Base-by-base conservation (phyloP, 148 eudicot species). In the Persicaria maculosa region DNA sequence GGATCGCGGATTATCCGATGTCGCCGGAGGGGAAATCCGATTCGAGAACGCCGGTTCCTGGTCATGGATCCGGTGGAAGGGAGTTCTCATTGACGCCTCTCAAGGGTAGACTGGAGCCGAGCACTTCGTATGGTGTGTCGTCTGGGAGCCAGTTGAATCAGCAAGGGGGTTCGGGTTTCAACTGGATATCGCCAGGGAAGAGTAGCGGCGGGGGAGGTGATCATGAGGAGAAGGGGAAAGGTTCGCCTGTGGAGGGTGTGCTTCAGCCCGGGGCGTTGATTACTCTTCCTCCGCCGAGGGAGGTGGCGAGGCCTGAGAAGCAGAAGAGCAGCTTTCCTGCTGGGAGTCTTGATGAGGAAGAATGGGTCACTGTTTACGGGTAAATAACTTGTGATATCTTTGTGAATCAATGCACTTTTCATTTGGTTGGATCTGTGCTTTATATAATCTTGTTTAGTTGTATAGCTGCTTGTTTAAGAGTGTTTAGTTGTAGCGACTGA, bases 301-400 rank as follows among this genome's bases (percentile, higher is more conserved):
- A 95, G 75, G 94, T 95, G 70, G 97, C 90, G 2, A 86, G 97
- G 74, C 99, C 99, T 9, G 99, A 95, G 77, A 81, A 85, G 78
- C 86, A 85, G 78, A 86, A 78, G 83, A 92, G 79, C 77, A 79
- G 86, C 40, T 73, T 85, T 19, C 88, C 90, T 19, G 79, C 83
- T 62, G 97, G 94, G 36, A 79, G 77, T 73, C 82, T 92, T 72
- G 84, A 87, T 55, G 97, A 95, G 86, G 97, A 90, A 79, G 97
- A 95, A 80, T 95, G 99, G 99, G 92, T 95, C 72, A 92, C 97
- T 61, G 97, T 92, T 72, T 95, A 89, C 62, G 99, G 98, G 98
- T 94, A 91, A 65, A 12, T 40, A 36, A 22, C 7, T 59, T 22
- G 65, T 52, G 68, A 15, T 20, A 61, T 14, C 6, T 78, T 10